Base-by-base conservation (phyloP, 1,284 basidiomycete species). In the Rugiboletus extremiorientalis region DNA sequence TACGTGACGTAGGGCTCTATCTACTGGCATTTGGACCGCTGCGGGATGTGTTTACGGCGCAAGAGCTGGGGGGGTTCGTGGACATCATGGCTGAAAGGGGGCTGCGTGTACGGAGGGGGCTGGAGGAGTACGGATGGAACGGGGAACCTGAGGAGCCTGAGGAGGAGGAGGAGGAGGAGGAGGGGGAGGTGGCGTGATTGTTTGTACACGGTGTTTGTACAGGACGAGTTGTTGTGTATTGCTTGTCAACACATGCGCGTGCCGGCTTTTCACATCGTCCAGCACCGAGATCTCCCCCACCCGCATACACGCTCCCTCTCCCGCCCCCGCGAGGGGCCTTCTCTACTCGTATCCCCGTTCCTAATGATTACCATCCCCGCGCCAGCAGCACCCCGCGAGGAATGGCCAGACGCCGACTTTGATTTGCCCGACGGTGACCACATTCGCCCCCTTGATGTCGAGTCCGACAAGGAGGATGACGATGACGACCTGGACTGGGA, bases 31-130 rank as follows among this genome's bases (percentile, higher is more conserved):
- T 96, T 74, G 84, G 85, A 7, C 79, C 84, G 0, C 75, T 97
- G 41, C 83, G 92, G 33, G 69, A 76, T 2, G 83, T 81, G 51
- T 96, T 95, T 72, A 83, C 77, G 33, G 63, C 74, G 20, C 74
- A 76, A 22, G 94, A 97, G 69, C 77, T 96, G 62, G 79, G 83
- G 52, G 79, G 75, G 27, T 82, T 91, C 64, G 84, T 80, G 36
- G 88, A 93, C 56, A 82, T 86, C 14, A 94, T 96, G 88, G 84
- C 83, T 9, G 94, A 96, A 72, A 80, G 92, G 43, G 89, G 89
- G 1, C 73, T 96, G 20, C 83, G 94, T 22, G 73, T 92, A 63
- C 80, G 91, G 33, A 73, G 77, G 47, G 86, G 84, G 0, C 67
- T 93, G 62, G 90, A 93, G 33, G 83, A 84, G 48, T 81, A 81